Evolutionary conservation across 2,329 filamentous ascomycete genomes (phyloP).

Genomic region (Anthostomella pinea): DNA sequence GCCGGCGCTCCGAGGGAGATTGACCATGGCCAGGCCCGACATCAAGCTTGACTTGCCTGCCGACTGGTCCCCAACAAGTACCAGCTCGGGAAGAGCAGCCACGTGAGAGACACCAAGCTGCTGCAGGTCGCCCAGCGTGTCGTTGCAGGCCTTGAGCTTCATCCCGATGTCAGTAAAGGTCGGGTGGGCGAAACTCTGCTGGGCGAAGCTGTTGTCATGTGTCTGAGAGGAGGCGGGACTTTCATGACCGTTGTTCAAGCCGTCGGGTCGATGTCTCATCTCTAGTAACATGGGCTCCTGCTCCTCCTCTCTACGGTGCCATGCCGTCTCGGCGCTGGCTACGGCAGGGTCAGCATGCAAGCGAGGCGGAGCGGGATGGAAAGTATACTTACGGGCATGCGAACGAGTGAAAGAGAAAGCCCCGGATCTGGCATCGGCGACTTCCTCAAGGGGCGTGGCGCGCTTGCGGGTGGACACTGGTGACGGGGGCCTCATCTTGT

Average conservation of each 20-base stretch:
- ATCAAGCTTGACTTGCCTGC: slow-evolving; percentile 70
- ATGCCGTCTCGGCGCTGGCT: slow-evolving; percentile 28
- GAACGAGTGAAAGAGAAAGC: slow-evolving; percentile 23
- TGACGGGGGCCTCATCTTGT: slow-evolving; percentile 23
- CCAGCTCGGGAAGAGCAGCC: slow-evolving; percentile 72
- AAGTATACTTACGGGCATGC: slow-evolving; percentile 23
- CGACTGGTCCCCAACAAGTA: slow-evolving; percentile 81
- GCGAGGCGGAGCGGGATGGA: background rate
- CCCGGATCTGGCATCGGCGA: slow-evolving; percentile 16
- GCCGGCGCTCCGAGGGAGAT: slow-evolving; percentile 49
- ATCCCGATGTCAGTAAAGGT: slow-evolving; percentile 55
- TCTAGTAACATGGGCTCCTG: slow-evolving; percentile 26
- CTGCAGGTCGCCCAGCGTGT: slow-evolving; percentile 65
- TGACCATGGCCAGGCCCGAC: slow-evolving; percentile 54
- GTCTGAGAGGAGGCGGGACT: slow-evolving; percentile 23
- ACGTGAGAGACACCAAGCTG: slow-evolving; percentile 70
- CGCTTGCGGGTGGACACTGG: slow-evolving; percentile 8
- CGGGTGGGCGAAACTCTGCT: slow-evolving; percentile 33
- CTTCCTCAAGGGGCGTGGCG: slow-evolving; percentile 10
- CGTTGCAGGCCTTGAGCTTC: slow-evolving; percentile 63
- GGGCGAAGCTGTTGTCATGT: slow-evolving; percentile 26
- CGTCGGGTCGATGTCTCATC: slow-evolving; percentile 15
- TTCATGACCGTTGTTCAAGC: slow-evolving; percentile 5
- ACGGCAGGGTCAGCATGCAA: slow-evolving; percentile 6
- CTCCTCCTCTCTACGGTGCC: slow-evolving; percentile 22